Conservation (phyloP, 345 rosid species). For the Eutrema heterophyllum region DNA sequence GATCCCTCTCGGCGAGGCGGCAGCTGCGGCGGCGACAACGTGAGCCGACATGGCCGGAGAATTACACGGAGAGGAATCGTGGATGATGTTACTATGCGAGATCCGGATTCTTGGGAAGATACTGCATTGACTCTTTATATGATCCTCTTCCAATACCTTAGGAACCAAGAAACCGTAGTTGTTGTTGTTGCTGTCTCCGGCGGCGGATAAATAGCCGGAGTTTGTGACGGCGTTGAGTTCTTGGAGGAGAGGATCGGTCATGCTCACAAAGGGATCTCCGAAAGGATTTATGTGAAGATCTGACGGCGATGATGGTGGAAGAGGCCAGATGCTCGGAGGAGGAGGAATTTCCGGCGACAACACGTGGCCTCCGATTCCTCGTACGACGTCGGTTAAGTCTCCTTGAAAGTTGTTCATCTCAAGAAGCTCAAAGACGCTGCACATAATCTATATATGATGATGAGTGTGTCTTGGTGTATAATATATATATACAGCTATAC, state of each 20-base stretch:
- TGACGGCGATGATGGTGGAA: conserved; percentile 22
- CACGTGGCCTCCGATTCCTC: conserved; percentile 38
- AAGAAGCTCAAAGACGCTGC: conserved; percentile 36
- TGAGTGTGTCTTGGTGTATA: background rate
- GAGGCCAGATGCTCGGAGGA: conserved; percentile 15
- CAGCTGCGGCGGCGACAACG: conserved; percentile 17
- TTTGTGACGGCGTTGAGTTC: conserved; percentile 36
- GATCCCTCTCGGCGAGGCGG: conserved; percentile 37
- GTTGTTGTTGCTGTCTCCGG: conserved; percentile 1
- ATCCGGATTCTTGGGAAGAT: conserved; percentile 69
- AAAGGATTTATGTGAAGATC: conserved; percentile 35
- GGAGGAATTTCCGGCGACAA: conserved; percentile 10
- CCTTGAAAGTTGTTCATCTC: conserved; percentile 69
- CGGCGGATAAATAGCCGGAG: conserved; percentile 17
- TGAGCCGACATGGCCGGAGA: conserved; percentile 40
- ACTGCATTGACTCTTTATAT: conserved; percentile 34
- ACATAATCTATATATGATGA: conserved; percentile 33
- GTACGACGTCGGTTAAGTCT: conserved; percentile 62
- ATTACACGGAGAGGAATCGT: conserved; percentile 34
- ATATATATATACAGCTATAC: conserved; percentile 2
- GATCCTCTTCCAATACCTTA: conserved; percentile 37
- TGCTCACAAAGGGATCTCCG: conserved; percentile 75
- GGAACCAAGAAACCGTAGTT: conserved; percentile 5
- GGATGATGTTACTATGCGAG: conserved; percentile 41
- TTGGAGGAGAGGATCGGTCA: conserved; percentile 70